Percentiles rank a stretch among this genome's conserved stretches.
Evolutionary conservation across 495 filamentous ascomycete genomes (phyloP).

Genomic region (Annulohypoxylon maeteangense): DNA sequence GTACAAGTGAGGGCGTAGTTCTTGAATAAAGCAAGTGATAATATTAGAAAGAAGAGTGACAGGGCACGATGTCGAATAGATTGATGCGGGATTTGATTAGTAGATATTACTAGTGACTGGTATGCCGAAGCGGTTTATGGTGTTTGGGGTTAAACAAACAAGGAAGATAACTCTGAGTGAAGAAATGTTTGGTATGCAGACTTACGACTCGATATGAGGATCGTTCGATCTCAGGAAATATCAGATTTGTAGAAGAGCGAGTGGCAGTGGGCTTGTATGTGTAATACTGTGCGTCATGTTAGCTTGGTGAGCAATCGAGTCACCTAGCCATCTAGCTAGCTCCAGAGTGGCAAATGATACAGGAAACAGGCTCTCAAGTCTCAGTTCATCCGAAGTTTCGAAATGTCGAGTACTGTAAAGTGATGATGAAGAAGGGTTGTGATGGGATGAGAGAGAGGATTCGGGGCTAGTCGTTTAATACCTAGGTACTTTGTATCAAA

Average conservation of each 20-base stretch:
- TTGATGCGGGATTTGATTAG: background rate
- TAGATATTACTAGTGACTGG: background rate
- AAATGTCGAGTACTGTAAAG: background rate
- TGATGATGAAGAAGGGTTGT: constrained; percentile 10
- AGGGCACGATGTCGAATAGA: constrained; percentile 7
- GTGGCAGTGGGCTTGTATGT: background rate
- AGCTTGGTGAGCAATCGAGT: background rate
- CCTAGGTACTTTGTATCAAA: background rate
- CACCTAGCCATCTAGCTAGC: background rate
- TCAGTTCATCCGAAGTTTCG: constrained; percentile 30
- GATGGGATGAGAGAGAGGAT: background rate
- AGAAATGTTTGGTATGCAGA: constrained; percentile 16
- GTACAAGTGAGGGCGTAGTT: constrained; percentile 8
- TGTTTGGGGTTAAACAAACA: background rate
- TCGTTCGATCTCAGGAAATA: constrained; percentile 1
- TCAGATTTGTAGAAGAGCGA: background rate
- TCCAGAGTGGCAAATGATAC: constrained; percentile 6
- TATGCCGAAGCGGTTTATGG: background rate
- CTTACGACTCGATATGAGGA: constrained; percentile 12
- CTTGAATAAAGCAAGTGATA: constrained; percentile 20
- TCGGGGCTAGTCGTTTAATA: constrained; percentile 2
- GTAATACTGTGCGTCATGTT: constrained; percentile 3
- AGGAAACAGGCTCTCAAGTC: constrained; percentile 3
- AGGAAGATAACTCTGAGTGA: background rate
- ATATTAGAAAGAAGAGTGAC: background rate